Conservation (phyloP, 805 yeast species). For the Peterozyma toletana region DNA sequence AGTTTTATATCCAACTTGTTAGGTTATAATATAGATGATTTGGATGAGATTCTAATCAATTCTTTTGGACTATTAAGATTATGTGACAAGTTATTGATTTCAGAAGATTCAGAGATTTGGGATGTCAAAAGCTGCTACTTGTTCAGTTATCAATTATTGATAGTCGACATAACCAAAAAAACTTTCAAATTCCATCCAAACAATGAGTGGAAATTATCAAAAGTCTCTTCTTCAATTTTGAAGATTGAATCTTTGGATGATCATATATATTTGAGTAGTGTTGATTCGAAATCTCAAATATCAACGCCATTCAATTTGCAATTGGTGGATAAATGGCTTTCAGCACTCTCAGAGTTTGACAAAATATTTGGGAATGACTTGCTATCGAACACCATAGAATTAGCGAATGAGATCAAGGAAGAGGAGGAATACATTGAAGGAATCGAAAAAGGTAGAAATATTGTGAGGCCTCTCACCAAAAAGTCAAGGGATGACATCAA, state of each 20-base stretch:
- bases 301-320: background rate
- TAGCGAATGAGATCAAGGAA: constrained; percentile 11
- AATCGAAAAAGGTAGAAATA: background rate
- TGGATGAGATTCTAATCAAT: constrained; percentile 11
- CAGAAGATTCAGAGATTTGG: constrained; percentile 9
- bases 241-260: background rate
- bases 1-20: constrained; percentile 16
- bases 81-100: constrained; percentile 16
- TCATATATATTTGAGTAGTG: background rate
- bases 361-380: constrained; percentile 15
- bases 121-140: constrained; percentile 18
- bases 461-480: background rate
- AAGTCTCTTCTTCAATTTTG: background rate
- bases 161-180: constrained; percentile 5
- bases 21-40: background rate
- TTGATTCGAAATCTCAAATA: no score
- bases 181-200: no score
- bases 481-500: background rate
- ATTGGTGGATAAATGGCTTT: constrained; percentile 22
- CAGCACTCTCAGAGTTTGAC: constrained; percentile 17
- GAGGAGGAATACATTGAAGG: constrained; percentile 6
- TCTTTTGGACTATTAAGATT: constrained; percentile 22
- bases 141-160: constrained; percentile 17
- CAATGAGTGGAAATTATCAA: no score
- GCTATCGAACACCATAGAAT: constrained; percentile 18